A percentile compares a stretch with the other conserved stretches of the same genome.
phyloP scores from a whole-genome alignment of 192 early-diverging fungal genomes.

The Entomortierella beljakovae region DNA sequence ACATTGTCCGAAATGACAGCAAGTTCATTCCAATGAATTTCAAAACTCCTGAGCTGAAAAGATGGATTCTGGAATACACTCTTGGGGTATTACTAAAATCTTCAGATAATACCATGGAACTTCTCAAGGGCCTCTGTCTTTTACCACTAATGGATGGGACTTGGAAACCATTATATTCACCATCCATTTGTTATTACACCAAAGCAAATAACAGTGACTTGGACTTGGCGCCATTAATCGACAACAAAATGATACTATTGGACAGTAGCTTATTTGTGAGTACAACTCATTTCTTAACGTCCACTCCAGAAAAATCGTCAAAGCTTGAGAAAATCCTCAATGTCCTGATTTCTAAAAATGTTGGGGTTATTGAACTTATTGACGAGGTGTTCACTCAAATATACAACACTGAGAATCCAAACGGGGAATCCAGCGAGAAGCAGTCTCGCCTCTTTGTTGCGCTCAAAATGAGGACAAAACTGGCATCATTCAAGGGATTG shows the following conservation, averaged over 20 bases:
- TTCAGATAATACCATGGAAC: not conserved
- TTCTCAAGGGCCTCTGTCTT: not conserved
- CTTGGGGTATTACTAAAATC: not conserved
- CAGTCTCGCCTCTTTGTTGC: too few relatives aligned
- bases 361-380: too few relatives aligned
- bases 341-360: too few relatives aligned
- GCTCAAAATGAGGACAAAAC: constrained; percentile 1
- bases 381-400: too few relatives aligned
- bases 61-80: constrained; percentile 9
- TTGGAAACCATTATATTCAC: not conserved
- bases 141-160: constrained; percentile 13
- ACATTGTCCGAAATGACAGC: not conserved
- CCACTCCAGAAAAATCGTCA: too few relatives aligned
- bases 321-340: too few relatives aligned
- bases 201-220: too few relatives aligned
- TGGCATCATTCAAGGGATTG: not conserved
- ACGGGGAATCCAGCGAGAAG: not conserved
- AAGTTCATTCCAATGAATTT: constrained; percentile 2
- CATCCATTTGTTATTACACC: not conserved
- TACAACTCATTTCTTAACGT: too few relatives aligned
- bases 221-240: too few relatives aligned
- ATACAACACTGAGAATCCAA: not conserved
- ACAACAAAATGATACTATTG: too few relatives aligned
- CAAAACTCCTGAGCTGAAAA: not conserved
- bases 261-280: too few relatives aligned